These are phyloP conservation scores for Pharnaceum exiguum DNA, from an alignment of 148 eudicot genomes.

Conservation along the genomic window DNA sequence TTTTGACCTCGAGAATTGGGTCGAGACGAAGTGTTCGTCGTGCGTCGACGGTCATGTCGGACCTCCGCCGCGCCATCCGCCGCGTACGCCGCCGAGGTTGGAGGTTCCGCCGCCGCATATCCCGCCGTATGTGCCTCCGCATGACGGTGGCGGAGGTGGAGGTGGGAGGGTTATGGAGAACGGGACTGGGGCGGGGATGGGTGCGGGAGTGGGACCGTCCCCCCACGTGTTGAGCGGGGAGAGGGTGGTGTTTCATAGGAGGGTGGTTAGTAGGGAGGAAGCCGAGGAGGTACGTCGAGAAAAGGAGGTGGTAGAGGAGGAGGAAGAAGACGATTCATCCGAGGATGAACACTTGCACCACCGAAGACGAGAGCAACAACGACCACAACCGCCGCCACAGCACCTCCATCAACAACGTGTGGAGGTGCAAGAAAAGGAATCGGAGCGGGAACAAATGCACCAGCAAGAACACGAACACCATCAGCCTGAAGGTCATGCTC, in stretches of 20 bases:
- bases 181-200: background rate
- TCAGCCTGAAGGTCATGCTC: too few species aligned
- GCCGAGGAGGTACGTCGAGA: background rate
- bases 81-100: background rate
- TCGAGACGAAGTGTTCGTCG: conserved; percentile 41
- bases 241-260: too few species aligned
- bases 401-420: background rate
- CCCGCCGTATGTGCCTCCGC: background rate
- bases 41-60: conserved; percentile 50
- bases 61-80: conserved; percentile 8
- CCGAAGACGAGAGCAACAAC: background rate
- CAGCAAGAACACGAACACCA: background rate
- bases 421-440: background rate
- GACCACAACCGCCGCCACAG: background rate
- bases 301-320: background rate
- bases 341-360: too few species aligned
- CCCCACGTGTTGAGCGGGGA: background rate
- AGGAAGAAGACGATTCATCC: background rate
- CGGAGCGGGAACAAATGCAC: background rate
- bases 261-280: too few species aligned
- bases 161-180: too few species aligned
- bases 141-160: background rate
- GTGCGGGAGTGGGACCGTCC: background rate
- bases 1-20: conserved; percentile 50
- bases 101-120: conserved; percentile 11